A percentile compares a stretch with the other conserved stretches of the same genome.
Conservation (phyloP, 345 rosid genomes). For the Melaleuca alternifolia region DNA sequence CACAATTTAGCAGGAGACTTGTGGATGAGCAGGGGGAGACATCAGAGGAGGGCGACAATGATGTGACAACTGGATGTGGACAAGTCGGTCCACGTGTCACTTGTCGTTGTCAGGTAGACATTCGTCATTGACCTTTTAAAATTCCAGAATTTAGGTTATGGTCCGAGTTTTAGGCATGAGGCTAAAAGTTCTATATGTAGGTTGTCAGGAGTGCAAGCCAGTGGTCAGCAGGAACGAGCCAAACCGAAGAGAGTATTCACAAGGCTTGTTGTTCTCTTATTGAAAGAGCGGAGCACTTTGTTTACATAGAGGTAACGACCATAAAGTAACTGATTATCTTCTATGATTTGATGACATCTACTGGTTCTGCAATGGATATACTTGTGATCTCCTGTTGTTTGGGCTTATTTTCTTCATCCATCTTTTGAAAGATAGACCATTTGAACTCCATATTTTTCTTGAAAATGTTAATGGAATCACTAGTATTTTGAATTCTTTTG, state of each 20-base stretch:
- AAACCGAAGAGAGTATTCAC: constrained; percentile 88
- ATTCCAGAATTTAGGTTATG: background rate
- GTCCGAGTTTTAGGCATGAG: background rate
- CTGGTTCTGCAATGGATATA: background rate
- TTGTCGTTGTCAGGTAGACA: constrained; percentile 66
- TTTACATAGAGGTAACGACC: constrained; percentile 78
- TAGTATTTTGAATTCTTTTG: background rate
- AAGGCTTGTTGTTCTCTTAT: constrained; percentile 70
- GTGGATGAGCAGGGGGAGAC: constrained; percentile 32
- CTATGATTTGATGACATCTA: background rate
- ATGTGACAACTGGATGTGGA: constrained; percentile 9
- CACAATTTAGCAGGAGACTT: constrained; percentile 5
- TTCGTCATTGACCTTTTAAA: background rate
- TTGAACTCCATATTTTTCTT: background rate
- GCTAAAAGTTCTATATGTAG: constrained; percentile 10
- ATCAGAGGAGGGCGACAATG: constrained; percentile 16
- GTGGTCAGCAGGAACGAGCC: constrained; percentile 92
- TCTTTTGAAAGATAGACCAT: background rate
- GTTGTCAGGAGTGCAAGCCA: constrained; percentile 80
- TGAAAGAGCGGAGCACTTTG: constrained; percentile 69
- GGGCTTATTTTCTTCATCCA: background rate
- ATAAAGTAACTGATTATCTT: background rate
- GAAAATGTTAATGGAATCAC: background rate
- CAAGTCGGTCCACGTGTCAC: constrained; percentile 48
- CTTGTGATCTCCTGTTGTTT: background rate